Evolutionary conservation across 129 eudicot species (phyloP), one percentile per base, ranked within the genome.

Genomic region (Helianthus tuberosus): DNA sequence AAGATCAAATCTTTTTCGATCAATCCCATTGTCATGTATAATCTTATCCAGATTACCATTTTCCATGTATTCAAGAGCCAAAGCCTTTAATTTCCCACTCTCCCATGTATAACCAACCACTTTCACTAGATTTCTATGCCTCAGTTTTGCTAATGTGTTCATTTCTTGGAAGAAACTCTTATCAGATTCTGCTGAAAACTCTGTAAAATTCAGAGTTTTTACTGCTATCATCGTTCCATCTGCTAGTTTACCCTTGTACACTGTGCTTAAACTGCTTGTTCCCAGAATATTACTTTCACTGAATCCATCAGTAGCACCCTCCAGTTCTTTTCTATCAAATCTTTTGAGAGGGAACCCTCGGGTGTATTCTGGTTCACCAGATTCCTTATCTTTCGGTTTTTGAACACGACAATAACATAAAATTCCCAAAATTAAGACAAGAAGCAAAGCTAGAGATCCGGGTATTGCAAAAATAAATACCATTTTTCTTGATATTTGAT

Each of bases 91-190:
- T 55, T 80, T 88, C 29, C 77, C 68, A 61, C 96, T 91, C 86
- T 88, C 96, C 99, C 99, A 94, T 36, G 92, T 96, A 44, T 87
- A 94, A 36, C 99, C 99, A 16, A 91, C 68, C 1, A 94, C 78
- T 80, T 91, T 94, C 57, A 94, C 98, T 38, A 94, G 64, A 80
- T 94, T 94, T 78, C 86, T 86, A 74, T 94, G 99, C 64, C 93
- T 78, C 59, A 94, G 1, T 77, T 78, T 83, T 68, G 82, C 81
- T 59, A 87, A 75, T 4, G 84, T 86, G 67, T 84, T 83, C 75
- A 86, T 76, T 89, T 91, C 99, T 67, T 87, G 80, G 75, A 85
- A 52, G 75, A 94, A 94, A 47, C 88, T 79, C 69, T 84, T 88
- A 20, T 87, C 99, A 2, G 97, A 84, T 77, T 80, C 93, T 32